phyloP scores from a whole-genome alignment of 306 rosid species.

The Benincasa hispida region DNA sequence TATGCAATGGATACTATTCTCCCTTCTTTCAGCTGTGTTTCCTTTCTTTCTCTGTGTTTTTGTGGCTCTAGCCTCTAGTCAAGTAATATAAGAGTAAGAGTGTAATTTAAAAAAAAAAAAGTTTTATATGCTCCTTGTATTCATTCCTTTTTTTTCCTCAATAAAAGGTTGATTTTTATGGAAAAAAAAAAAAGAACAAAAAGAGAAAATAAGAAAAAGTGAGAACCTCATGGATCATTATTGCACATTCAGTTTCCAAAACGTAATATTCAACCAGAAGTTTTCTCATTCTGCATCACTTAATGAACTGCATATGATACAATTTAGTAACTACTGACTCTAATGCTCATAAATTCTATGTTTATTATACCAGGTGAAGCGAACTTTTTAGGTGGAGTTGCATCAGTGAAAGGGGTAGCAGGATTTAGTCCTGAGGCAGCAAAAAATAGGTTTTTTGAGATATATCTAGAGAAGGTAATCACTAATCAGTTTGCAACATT shows the following conservation, averaged over 20 bases:
- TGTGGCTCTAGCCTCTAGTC: too few relatives aligned
- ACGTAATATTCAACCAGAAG: not conserved
- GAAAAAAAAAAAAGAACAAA: too few relatives aligned
- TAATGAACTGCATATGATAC: not conserved
- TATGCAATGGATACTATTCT: too few relatives aligned
- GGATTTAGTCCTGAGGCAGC: conserved; percentile 67
- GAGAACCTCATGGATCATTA: not conserved
- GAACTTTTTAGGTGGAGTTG: conserved; percentile 93
- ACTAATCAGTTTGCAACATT: conserved; percentile 15
- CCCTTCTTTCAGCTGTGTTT: too few relatives aligned
- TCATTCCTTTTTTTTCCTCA: too few relatives aligned
- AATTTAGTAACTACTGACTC: not conserved
- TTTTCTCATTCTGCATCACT: not conserved
- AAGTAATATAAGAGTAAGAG: too few relatives aligned
- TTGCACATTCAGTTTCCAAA: not conserved
- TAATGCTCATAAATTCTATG: not conserved
- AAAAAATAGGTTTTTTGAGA: conserved; percentile 81
- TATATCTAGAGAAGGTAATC: conserved; percentile 75
- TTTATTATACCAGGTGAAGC: conserved; percentile 55
- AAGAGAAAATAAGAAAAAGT: too few relatives aligned
- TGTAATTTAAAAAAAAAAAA: too few relatives aligned
- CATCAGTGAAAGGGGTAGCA: conserved; percentile 65
- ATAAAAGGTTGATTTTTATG: too few relatives aligned
- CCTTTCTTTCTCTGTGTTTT: too few relatives aligned
- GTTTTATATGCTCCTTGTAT: too few relatives aligned